Conservation (phyloP, 2,329 filamentous ascomycete genomes). For the Cercospora sp. region DNA sequence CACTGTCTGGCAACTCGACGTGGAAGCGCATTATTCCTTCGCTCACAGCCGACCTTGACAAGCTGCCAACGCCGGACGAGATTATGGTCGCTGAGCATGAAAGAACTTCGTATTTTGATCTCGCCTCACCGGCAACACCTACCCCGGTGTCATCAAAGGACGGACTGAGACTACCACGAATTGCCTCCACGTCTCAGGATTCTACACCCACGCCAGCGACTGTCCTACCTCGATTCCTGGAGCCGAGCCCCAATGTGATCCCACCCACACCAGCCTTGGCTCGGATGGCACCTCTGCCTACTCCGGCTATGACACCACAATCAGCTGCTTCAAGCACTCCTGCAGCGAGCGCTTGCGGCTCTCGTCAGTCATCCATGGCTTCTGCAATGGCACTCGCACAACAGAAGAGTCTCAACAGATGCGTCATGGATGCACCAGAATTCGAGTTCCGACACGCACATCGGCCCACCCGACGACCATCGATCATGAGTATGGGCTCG, state of each 20-base stretch:
- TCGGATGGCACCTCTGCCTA: slow-evolving; percentile 59
- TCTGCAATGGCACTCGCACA: slow-evolving; percentile 60
- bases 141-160: slow-evolving; percentile 25
- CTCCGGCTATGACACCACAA: slow-evolving; percentile 63
- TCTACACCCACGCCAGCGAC: slow-evolving; percentile 47
- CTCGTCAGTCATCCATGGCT: slow-evolving; percentile 59
- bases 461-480: slow-evolving; percentile 47
- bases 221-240: slow-evolving; percentile 50
- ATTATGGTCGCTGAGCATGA: slow-evolving; percentile 12
- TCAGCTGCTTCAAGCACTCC: slow-evolving; percentile 57
- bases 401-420: slow-evolving; percentile 56
- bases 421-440: slow-evolving; percentile 52
- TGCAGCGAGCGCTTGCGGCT: slow-evolving; percentile 59
- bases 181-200: slow-evolving; percentile 43
- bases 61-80: slow-evolving; percentile 31
- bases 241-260: slow-evolving; percentile 53
- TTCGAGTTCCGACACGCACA: slow-evolving; percentile 49
- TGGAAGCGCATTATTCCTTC: slow-evolving; percentile 56
- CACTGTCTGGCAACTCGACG: slow-evolving; percentile 22
- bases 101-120: slow-evolving; percentile 15
- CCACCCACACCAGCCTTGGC: slow-evolving; percentile 57
- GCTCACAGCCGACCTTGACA: slow-evolving; percentile 60
- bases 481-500: slow-evolving; percentile 55
- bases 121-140: slow-evolving; percentile 30
- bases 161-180: slow-evolving; percentile 19